Evolutionary conservation across 2,329 filamentous ascomycete species (phyloP).

Genomic region (Mycosphaerella sp.): DNA sequence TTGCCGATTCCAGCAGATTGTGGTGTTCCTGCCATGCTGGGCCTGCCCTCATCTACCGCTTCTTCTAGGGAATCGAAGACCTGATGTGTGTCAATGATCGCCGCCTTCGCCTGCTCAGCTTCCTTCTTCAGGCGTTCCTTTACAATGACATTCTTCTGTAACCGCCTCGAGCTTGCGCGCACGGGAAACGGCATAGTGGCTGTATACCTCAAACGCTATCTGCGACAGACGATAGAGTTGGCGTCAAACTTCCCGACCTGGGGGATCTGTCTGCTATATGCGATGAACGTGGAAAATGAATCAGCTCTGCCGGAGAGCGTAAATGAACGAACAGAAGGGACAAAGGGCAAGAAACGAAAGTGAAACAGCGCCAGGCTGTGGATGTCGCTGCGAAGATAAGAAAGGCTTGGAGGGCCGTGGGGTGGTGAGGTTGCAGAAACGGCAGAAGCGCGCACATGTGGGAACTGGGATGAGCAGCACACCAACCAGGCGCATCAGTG

Average conservation of each 20-base stretch:
- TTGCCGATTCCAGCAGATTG: conserved; percentile 16
- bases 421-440: background rate
- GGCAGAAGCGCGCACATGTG: background rate
- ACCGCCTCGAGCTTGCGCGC: conserved; percentile 8
- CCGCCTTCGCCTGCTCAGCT: background rate
- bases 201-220: conserved; percentile 2
- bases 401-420: conserved; percentile 4
- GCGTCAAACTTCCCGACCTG: background rate
- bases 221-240: conserved; percentile 7
- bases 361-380: conserved; percentile 1
- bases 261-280: background rate
- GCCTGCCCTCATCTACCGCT: conserved; percentile 8
- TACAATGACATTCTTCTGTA: conserved; percentile 1
- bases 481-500: conserved; percentile 9
- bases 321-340: background rate
- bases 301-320: conserved; percentile 4
- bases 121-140: conserved; percentile 1
- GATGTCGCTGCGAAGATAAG: background rate
- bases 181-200: conserved; percentile 11
- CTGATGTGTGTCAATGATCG: background rate
- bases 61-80: conserved; percentile 10
- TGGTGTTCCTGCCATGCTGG: conserved; percentile 12
- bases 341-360: conserved; percentile 5
- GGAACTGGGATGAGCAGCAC: conserved; percentile 6
- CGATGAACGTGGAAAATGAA: background rate